These are phyloP conservation scores for Elaeagnus macrophylla DNA, from an alignment of 306 rosid genomes.

Conservation along the genomic window DNA sequence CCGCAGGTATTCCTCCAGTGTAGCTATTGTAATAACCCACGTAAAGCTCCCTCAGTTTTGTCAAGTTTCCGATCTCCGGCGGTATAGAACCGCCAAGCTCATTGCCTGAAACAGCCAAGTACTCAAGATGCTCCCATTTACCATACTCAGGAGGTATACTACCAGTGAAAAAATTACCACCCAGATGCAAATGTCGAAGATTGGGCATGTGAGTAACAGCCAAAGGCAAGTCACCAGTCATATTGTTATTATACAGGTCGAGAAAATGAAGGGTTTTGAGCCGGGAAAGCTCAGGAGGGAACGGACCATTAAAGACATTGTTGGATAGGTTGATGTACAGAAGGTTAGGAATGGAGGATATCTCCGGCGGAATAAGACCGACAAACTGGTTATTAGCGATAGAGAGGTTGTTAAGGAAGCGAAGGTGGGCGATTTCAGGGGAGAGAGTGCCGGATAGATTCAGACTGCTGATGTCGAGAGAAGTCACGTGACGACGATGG, in stretches of 20 bases:
- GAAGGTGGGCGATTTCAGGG: constrained; percentile 39
- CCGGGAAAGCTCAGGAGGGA: constrained; percentile 42
- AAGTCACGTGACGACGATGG: constrained; percentile 45
- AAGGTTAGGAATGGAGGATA: constrained; percentile 48
- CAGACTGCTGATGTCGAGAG: constrained; percentile 50
- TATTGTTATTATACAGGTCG: constrained; percentile 76
- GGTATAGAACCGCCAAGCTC: constrained; percentile 64
- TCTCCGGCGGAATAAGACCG: constrained; percentile 53
- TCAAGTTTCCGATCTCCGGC: constrained; percentile 66
- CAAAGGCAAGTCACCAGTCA: constrained; percentile 67
- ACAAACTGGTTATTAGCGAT: constrained; percentile 42
- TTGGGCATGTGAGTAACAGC: constrained; percentile 35
- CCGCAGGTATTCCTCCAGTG: constrained; percentile 59
- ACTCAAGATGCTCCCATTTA: constrained; percentile 42
- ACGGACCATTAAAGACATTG: constrained; percentile 60
- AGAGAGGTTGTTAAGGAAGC: constrained; percentile 49
- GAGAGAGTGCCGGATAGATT: constrained; percentile 55
- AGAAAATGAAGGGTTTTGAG: constrained; percentile 52
- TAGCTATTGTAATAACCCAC: constrained; percentile 70
- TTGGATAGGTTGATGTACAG: constrained; percentile 67
- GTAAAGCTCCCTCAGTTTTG: constrained; percentile 63
- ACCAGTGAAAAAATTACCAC: constrained; percentile 73
- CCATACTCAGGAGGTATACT: constrained; percentile 76
- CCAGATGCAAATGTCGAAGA: constrained; percentile 80
- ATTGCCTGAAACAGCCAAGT: constrained; percentile 81